phyloP scores from a whole-genome alignment of 2,329 filamentous ascomycete species.

The Thielaviopsis euricoi region DNA sequence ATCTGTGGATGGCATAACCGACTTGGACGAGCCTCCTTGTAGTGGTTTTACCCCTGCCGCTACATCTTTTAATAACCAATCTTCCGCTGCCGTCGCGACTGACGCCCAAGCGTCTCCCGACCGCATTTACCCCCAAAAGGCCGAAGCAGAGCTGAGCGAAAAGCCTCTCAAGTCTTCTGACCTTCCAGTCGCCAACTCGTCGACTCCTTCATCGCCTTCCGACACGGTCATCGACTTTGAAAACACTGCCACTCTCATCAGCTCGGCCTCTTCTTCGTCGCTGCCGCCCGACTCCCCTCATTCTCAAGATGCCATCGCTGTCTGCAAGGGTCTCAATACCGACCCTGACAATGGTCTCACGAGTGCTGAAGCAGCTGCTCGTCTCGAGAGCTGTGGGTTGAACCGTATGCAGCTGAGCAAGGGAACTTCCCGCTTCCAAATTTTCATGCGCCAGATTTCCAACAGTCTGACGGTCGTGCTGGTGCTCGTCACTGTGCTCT shows the following conservation, averaged over 20 bases:
- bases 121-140: not conserved
- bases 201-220: slow-evolving; percentile 3
- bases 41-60: slow-evolving; percentile 8
- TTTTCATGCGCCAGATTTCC: slow-evolving; percentile 60
- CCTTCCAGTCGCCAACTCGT: not conserved
- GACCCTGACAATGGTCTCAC: slow-evolving; percentile 43
- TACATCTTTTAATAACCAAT: not conserved
- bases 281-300: slow-evolving; percentile 15
- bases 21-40: slow-evolving; percentile 14
- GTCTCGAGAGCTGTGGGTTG: slow-evolving; percentile 48
- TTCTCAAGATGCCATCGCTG: slow-evolving; percentile 14
- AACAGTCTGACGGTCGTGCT: slow-evolving; percentile 63
- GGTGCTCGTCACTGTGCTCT: slow-evolving; percentile 55
- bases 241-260: slow-evolving; percentile 8
- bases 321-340: slow-evolving; percentile 24
- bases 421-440: slow-evolving; percentile 56
- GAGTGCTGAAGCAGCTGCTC: slow-evolving; percentile 43
- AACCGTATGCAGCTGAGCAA: slow-evolving; percentile 58
- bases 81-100: not conserved
- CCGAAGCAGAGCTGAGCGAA: not conserved
- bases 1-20: slow-evolving; percentile 13
- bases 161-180: not conserved
- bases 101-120: too few species aligned
- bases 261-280: slow-evolving; percentile 1
- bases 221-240: slow-evolving; percentile 1